Evolutionary conservation across 345 rosid genomes (phyloP), one percentile per base, ranked within the genome.

Genomic region (Eucalyptus cloeziana): DNA sequence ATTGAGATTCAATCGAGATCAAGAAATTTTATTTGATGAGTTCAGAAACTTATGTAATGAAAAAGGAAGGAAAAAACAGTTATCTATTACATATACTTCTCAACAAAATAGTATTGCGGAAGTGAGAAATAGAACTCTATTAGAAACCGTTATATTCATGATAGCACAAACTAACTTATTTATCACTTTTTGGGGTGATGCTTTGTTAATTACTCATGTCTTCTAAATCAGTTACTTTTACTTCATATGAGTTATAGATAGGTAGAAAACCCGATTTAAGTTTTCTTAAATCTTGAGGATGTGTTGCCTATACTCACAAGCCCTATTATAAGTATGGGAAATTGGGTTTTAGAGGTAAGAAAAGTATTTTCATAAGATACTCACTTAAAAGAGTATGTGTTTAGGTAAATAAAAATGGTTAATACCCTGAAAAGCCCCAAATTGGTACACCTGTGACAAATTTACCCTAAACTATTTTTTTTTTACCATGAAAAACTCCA

Each of bases 41-140:
- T 52, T 52, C 0, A 52, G 0, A 52, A 52, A 52, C 0, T 52
- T 52, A 52, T 52, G 56, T 52, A 10, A 52, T 52, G 1, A 52
- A 52, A 52, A 0, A 19, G 1, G 0, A 10, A 45, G 0, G 0
- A 2, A 45, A 45, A 52, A 19, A 7, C 0, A 52, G 0, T 52
- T 52, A 2, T 2, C 1, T 52, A 2, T 52, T 52, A 3, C 0
- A 52, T 52, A 52, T 52, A 52, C 1, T 52, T 0, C 2, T 52
- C 2, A 52, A 52, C 0, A 52, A 52, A 52, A 52, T 52, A 0
- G 2, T 52, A 4, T 52, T 52, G 0, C 2, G 0, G 5, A 52
- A 52, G 4, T 2, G 10, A 52, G 0, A 52, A 52, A 19, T 0
- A 52, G 0, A 52, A 3, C 1, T 1, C 5, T 52, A 3, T 19